Conservation (phyloP, 129 eudicot genomes). For the Helianthus tuberosus region DNA sequence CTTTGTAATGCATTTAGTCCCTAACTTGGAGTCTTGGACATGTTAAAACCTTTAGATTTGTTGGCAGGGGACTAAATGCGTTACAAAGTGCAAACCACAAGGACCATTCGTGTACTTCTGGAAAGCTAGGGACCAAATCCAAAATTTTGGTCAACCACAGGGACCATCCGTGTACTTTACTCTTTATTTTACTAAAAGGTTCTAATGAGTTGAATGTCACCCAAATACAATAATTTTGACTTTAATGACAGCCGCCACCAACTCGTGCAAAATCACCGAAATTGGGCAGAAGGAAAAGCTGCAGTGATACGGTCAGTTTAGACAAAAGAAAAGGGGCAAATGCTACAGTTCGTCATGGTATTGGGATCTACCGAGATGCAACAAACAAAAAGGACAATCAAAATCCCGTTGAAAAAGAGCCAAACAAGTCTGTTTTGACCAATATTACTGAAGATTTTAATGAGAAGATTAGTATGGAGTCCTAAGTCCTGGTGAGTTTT, state of each 20-base stretch:
- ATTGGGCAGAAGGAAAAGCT: constrained; percentile 85
- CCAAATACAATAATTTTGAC: background rate
- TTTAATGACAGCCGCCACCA: constrained; percentile 58
- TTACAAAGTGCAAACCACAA: too few species aligned
- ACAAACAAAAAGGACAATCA: constrained; percentile 37
- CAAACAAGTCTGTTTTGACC: constrained; percentile 26
- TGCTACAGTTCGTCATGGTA: constrained; percentile 49
- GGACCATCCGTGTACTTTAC: too few species aligned
- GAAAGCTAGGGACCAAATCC: too few species aligned
- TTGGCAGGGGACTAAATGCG: too few species aligned
- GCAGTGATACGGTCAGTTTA: constrained; percentile 52
- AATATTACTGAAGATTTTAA: constrained; percentile 32
- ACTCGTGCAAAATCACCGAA: constrained; percentile 94
- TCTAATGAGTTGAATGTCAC: background rate
- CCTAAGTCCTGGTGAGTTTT: constrained; percentile 41
- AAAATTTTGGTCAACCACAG: too few species aligned
- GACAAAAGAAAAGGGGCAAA: constrained; percentile 40
- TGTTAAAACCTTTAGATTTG: too few species aligned
- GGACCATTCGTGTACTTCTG: too few species aligned
- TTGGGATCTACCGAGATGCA: constrained; percentile 43
- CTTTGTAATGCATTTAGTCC: too few species aligned
- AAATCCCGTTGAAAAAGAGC: constrained; percentile 23
- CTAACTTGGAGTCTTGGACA: too few species aligned
- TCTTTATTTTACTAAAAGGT: background rate
- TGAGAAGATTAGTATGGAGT: constrained; percentile 41